A percentile compares a stretch with the other conserved stretches of the same genome.
Conservation (phyloP, 345 rosid species). For the Moricandia moricandioides region DNA sequence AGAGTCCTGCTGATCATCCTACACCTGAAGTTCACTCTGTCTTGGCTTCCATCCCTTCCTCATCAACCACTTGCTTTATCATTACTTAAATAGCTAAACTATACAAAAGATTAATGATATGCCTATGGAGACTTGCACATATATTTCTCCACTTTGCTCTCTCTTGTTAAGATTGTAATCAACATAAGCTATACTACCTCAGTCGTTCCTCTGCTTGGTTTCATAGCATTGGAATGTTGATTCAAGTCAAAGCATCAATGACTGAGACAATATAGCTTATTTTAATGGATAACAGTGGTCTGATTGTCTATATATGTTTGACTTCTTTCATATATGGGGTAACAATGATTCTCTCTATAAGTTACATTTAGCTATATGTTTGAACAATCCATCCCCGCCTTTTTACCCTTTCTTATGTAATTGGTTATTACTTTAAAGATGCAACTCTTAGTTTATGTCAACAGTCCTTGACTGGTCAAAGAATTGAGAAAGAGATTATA, state of each 20-base stretch:
- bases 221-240: not conserved
- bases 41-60: too few species aligned
- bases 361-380: not conserved
- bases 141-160: not conserved
- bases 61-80: too few species aligned
- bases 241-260: not conserved
- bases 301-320: not conserved
- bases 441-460: not conserved
- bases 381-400: not conserved
- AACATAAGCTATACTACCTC: not conserved
- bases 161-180: not conserved
- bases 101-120: not conserved
- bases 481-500: not conserved
- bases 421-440: not conserved
- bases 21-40: too few species aligned
- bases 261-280: not conserved
- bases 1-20: too few species aligned
- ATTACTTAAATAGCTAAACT: not conserved
- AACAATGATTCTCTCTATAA: not conserved
- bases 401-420: not conserved
- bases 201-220: not conserved
- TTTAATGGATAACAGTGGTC: not conserved
- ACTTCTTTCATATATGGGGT: too few species aligned
- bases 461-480: not conserved
- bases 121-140: not conserved